phyloP scores from a whole-genome alignment of 2,329 filamentous ascomycete genomes.

The Ascochyta rabiei region DNA sequence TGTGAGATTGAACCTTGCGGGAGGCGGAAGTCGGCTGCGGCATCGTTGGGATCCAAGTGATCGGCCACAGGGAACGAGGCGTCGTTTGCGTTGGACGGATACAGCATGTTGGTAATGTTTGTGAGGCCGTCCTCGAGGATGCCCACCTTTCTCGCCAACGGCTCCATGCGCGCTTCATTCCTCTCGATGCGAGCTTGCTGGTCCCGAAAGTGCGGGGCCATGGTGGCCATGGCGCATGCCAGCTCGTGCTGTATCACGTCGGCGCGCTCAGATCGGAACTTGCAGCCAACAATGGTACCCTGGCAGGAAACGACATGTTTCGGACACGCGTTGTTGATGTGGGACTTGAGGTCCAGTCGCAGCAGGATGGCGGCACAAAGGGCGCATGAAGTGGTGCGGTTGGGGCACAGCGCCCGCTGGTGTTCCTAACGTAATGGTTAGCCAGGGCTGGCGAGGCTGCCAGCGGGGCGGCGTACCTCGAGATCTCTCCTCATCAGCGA shows the following conservation, averaged over 20 bases:
- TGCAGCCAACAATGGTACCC: constrained; percentile 53
- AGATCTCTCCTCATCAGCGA: constrained; percentile 62
- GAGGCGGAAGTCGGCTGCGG: constrained; percentile 42
- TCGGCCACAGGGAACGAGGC: constrained; percentile 42
- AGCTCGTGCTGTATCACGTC: constrained; percentile 50
- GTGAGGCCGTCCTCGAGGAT: constrained; percentile 53
- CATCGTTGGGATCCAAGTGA: constrained; percentile 41
- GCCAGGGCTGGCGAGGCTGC: constrained; percentile 27
- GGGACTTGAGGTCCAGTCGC: constrained; percentile 50
- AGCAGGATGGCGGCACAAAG: constrained; percentile 52
- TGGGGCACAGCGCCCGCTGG: constrained; percentile 57
- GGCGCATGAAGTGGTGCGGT: constrained; percentile 54
- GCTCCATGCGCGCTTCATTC: constrained; percentile 51
- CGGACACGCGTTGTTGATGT: constrained; percentile 51
- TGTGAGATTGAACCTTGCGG: constrained; percentile 44
- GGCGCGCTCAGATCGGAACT: constrained; percentile 46
- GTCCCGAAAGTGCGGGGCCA: constrained; percentile 52
- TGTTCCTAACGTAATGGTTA: constrained; percentile 44
- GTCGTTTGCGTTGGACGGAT: constrained; percentile 41
- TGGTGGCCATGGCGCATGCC: constrained; percentile 53
- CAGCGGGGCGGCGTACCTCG: constrained; percentile 46
- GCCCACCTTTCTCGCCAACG: constrained; percentile 52
- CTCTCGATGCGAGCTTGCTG: constrained; percentile 53
- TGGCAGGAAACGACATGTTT: constrained; percentile 52
- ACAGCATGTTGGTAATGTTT: constrained; percentile 52